A percentile compares a stretch with the other conserved stretches of the same genome.
Evolutionary conservation across 192 early-diverging fungal species (phyloP).

Genomic region (Pilaira anomala): DNA sequence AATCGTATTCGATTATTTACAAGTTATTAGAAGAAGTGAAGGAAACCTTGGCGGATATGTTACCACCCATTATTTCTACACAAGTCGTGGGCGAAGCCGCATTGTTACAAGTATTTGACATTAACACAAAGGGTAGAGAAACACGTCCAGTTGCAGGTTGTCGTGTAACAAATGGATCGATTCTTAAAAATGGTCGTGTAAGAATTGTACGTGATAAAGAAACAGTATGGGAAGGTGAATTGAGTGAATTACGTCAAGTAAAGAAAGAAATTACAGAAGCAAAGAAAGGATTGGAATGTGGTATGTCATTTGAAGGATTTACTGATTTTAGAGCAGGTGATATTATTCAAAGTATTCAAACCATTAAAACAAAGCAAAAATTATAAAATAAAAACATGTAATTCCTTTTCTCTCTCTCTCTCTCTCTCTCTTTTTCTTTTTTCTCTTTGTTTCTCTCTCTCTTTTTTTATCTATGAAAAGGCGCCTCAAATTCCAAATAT

Average conservation of each 20-base stretch:
- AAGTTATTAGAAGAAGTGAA: slow-evolving; percentile 90
- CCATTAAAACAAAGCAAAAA: slow-evolving; percentile 55
- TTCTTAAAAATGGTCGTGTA: slow-evolving; percentile 58
- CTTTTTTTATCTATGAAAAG: no score
- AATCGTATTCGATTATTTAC: slow-evolving; percentile 85
- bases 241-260: slow-evolving; percentile 79
- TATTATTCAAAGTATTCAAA: slow-evolving; percentile 66
- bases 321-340: slow-evolving; percentile 79
- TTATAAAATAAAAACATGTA: slow-evolving; percentile 27
- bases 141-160: slow-evolving; percentile 81
- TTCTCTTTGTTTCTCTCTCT: no score
- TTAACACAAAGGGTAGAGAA: slow-evolving; percentile 73
- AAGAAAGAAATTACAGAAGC: slow-evolving; percentile 90
- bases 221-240: slow-evolving; percentile 65
- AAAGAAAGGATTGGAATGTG: slow-evolving; percentile 94
- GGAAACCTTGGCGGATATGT: slow-evolving; percentile 62
- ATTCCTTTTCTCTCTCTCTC: no score
- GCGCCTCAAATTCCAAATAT: no score
- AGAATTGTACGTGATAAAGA: slow-evolving; percentile 67
- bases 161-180: slow-evolving; percentile 70
- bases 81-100: slow-evolving; percentile 88
- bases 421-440: no score
- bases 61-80: slow-evolving; percentile 75
- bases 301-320: slow-evolving; percentile 86
- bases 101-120: slow-evolving; percentile 78